phyloP scores from a whole-genome alignment of 2,329 filamentous ascomycete species.

The Cryphonectria nitschkei region DNA sequence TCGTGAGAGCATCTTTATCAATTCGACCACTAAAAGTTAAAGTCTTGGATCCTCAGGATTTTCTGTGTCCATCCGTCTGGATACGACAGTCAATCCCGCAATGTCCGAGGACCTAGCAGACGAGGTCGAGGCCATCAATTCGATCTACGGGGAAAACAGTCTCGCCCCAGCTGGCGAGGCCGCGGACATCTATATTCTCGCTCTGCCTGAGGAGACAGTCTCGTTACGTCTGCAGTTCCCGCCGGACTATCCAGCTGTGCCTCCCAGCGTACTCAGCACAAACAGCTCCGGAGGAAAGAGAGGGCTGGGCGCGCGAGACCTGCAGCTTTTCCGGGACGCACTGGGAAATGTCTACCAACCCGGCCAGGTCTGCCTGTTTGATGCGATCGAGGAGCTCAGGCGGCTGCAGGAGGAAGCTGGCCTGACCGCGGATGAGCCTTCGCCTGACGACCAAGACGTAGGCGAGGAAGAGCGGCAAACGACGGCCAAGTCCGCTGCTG shows the following conservation, averaged over 20 bases:
- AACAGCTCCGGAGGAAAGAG: constrained; percentile 75
- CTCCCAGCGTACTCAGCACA: constrained; percentile 75
- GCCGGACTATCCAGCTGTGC: constrained; percentile 70
- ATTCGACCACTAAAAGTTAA: background rate
- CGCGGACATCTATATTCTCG: constrained; percentile 60
- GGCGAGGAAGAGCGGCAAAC: constrained; percentile 27
- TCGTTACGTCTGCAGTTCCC: constrained; percentile 72
- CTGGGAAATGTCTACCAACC: constrained; percentile 70
- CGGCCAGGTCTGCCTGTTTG: constrained; percentile 85
- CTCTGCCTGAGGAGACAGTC: constrained; percentile 62
- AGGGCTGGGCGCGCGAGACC: constrained; percentile 72
- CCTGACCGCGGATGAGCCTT: constrained; percentile 29
- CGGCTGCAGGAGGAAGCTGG: constrained; percentile 43
- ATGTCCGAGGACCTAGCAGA: constrained; percentile 68
- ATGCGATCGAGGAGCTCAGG: constrained; percentile 78
- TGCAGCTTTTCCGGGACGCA: constrained; percentile 70
- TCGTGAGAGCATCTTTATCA: background rate
- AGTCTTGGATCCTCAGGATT: background rate
- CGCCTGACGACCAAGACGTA: constrained; percentile 28
- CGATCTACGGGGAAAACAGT: constrained; percentile 76
- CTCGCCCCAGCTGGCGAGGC: constrained; percentile 49
- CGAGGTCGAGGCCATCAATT: constrained; percentile 81
- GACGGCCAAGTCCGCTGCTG: background rate
- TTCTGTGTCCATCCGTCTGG: background rate
- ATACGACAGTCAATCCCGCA: background rate